Evolutionary conservation across 2,329 filamentous ascomycete species (phyloP).

Genomic region (Torrubiella hemipterigena): DNA sequence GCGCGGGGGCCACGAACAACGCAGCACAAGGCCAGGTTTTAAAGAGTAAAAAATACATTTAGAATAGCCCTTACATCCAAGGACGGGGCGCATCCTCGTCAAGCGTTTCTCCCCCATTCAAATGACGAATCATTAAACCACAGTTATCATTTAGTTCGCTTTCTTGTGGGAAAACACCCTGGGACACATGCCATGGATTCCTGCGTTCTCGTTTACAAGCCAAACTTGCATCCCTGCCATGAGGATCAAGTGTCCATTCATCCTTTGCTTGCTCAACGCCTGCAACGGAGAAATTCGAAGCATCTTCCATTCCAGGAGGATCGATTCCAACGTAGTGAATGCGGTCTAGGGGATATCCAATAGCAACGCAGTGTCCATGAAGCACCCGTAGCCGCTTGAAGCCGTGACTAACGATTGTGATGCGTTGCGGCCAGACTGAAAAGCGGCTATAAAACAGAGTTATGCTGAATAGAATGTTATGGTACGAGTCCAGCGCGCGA

Average conservation of each 20-base stretch:
- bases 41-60: conserved; percentile 6
- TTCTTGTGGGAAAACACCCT: conserved; percentile 30
- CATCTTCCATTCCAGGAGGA: conserved; percentile 34
- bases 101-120: conserved; percentile 26
- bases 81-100: conserved; percentile 24
- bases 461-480: conserved; percentile 72
- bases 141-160: conserved; percentile 17
- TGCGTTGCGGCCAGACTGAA: conserved; percentile 36
- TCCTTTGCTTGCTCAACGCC: conserved; percentile 30
- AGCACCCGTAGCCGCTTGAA: conserved; percentile 57
- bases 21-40: conserved; percentile 13
- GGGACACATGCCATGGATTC: conserved; percentile 35
- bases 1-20: conserved; percentile 15
- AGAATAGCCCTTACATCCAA: conserved; percentile 23
- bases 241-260: conserved; percentile 40
- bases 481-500: conserved; percentile 70
- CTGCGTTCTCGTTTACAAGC: conserved; percentile 34
- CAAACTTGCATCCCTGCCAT: conserved; percentile 32
- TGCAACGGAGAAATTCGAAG: conserved; percentile 17
- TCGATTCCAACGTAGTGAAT: conserved; percentile 52
- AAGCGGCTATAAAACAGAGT: conserved; percentile 29
- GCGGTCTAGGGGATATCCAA: conserved; percentile 36
- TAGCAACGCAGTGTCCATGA: conserved; percentile 49
- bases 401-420: conserved; percentile 56
- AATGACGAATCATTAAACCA: conserved; percentile 20